Evolutionary conservation across 805 yeast genomes (phyloP), one percentile per base, ranked within the genome.

Genomic region (Vanderwaltozyma polyspora): DNA sequence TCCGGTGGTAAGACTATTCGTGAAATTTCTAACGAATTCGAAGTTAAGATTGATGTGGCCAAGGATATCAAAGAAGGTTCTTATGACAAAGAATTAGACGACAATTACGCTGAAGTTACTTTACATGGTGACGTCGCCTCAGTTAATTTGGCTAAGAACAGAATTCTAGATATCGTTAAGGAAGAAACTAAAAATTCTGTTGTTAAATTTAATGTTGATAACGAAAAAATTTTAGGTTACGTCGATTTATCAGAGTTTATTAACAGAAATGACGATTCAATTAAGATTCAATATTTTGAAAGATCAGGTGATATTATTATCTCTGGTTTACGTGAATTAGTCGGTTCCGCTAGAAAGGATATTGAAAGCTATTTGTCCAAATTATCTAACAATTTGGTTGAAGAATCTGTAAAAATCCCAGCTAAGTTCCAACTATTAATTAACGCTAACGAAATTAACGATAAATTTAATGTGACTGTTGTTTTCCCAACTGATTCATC

Each of bases 91-190:
- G 84, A 77, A 42, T 56, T 74, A 33, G 73, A 72, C 48, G 78
- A 78, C 25, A 72, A 66, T 31, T 55, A 71, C n/a, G 67, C 80
- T 22, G 63, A 66, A 23, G 78, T 87, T 35, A 61, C 74, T 19
- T 64, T 87, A 36, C 79, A 74, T 40, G 97, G 96, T 61, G 94
- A 86, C 52, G 69, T 72, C 40, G 93, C 82, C 53, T 86, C 95
- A 36, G 81, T 82, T 46, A 70, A 68, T 42, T 67, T 68, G 32
- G 95, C 96, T 21, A 79, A 79, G 51, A 56, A 62, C 24, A 74
- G 68, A 52, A 85, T 89, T 43, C 45, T 73, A 50, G 74, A 71
- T 15, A 80, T 86, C 48, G 93, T 86, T 32, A 69, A 72, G 49
- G 82, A 80, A 49, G 77, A 80, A 48, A 79, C 85, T 35, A 79